A percentile compares a stretch with the other conserved stretches of the same genome.
Conservation (phyloP, 352 stramenopile species). For the Phytopythium sindhum region DNA sequence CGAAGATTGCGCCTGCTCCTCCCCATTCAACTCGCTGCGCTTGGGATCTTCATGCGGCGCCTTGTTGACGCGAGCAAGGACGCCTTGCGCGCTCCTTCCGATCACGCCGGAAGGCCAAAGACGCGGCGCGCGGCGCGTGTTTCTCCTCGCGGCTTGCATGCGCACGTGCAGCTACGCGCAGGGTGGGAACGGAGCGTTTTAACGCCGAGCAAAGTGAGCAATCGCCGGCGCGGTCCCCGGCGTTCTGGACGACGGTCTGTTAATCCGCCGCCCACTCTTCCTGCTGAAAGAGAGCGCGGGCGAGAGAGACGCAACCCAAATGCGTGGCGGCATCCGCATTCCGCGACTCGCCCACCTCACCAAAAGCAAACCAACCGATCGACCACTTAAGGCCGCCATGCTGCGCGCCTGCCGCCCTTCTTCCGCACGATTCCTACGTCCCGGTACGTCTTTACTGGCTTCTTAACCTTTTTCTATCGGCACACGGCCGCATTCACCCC, state of each 20-base stretch:
- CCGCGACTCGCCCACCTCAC: neutral
- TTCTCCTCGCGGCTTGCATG: neutral
- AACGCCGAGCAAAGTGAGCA: neutral
- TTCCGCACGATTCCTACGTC: neutral
- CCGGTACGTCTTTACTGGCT: neutral
- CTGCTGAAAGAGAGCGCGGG: no score
- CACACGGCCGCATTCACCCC: no score
- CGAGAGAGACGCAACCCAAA: no score
- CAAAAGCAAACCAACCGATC: no score
- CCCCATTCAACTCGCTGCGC: no score
- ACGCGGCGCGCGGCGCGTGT: neutral
- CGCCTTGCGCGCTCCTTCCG: neutral
- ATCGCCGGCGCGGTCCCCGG: neutral
- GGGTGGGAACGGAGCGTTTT: no score
- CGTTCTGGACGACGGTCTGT: no score
- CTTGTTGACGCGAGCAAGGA: no score
- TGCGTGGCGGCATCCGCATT: neutral
- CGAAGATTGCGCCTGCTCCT: neutral
- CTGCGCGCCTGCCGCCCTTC: neutral
- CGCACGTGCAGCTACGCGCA: no score
- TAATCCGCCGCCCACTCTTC: no score
- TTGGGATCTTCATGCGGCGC: no score
- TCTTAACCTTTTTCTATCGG: neutral
- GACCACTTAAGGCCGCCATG: neutral
- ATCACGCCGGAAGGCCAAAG: neutral